phyloP scores from a whole-genome alignment of 2,329 filamentous ascomycete species.

The Reticulascus tulasneorum region DNA sequence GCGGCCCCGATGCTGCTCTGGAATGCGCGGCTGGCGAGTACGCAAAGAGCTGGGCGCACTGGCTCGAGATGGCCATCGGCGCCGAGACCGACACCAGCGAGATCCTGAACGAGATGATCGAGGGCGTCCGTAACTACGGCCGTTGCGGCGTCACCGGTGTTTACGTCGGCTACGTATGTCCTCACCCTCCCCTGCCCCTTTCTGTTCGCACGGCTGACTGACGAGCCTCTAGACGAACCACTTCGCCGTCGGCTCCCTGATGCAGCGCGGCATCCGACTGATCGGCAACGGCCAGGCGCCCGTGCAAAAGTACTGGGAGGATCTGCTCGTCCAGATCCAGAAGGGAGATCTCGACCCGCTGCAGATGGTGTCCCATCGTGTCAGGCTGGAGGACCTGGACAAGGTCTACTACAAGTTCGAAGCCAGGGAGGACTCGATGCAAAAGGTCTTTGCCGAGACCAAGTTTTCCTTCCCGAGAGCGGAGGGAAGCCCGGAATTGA shows the following conservation, averaged over 20 bases:
- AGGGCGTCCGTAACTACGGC: conserved; percentile 67
- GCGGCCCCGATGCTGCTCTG: conserved; percentile 70
- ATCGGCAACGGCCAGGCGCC: conserved; percentile 66
- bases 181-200: no score
- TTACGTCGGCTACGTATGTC: conserved; percentile 58
- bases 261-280: conserved; percentile 81
- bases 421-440: conserved; percentile 62
- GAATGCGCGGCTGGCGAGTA: conserved; percentile 64
- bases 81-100: conserved; percentile 83
- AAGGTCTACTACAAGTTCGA: conserved; percentile 63
- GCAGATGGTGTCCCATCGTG: conserved; percentile 78
- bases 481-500: conserved; percentile 39
- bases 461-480: conserved; percentile 48
- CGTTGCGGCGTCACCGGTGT: conserved; percentile 74
- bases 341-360: conserved; percentile 67
- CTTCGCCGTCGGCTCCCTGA: conserved; percentile 78
- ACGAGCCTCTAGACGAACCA: no score
- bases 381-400: conserved; percentile 68
- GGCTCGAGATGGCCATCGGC: conserved; percentile 56
- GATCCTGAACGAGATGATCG: conserved; percentile 75
- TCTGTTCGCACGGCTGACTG: no score
- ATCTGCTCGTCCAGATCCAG: conserved; percentile 66
- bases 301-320: conserved; percentile 80
- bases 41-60: conserved; percentile 57
- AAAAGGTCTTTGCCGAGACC: conserved; percentile 72